These are phyloP conservation scores for Hypholoma fasciculare DNA, from an alignment of 768 basidiomycete species.

Conservation along the genomic window DNA sequence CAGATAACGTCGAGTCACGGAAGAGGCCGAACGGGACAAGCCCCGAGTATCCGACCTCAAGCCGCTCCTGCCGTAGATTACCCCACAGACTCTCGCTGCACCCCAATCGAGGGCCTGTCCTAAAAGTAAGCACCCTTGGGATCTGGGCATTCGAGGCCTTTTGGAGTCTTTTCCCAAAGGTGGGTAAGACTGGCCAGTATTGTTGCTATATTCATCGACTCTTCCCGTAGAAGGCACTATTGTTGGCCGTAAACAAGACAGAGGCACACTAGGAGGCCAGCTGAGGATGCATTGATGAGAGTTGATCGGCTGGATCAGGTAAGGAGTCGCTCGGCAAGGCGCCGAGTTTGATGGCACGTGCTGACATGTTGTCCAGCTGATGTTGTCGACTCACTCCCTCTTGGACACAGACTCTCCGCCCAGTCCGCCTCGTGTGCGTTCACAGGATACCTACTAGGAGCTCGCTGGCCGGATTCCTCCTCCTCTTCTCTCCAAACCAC, in stretches of 20 bases:
- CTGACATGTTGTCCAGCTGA: conserved; percentile 23
- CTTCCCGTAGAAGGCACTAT: background rate
- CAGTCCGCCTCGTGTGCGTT: conserved; percentile 23
- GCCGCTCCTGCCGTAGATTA: background rate
- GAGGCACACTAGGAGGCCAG: background rate
- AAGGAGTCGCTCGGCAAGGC: conserved; percentile 11
- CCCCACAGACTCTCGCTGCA: background rate
- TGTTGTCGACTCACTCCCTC: conserved; percentile 13
- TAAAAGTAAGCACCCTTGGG: background rate
- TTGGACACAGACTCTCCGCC: conserved; percentile 17
- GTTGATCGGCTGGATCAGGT: conserved; percentile 23
- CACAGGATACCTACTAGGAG: conserved; percentile 17
- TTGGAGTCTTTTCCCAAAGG: background rate
- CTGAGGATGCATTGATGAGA: conserved; percentile 10
- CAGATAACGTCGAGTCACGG: background rate
- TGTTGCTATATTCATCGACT: background rate
- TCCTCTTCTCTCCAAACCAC: conserved; percentile 27
- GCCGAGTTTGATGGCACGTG: conserved; percentile 18
- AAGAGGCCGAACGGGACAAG: background rate
- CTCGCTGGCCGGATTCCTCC: conserved; percentile 14
- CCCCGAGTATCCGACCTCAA: conserved; percentile 4
- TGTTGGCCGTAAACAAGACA: background rate
- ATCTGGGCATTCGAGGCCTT: background rate
- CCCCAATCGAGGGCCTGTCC: no score
- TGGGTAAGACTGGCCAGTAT: background rate